phyloP scores from a whole-genome alignment of 805 yeast genomes.

The Candida quercuum region DNA sequence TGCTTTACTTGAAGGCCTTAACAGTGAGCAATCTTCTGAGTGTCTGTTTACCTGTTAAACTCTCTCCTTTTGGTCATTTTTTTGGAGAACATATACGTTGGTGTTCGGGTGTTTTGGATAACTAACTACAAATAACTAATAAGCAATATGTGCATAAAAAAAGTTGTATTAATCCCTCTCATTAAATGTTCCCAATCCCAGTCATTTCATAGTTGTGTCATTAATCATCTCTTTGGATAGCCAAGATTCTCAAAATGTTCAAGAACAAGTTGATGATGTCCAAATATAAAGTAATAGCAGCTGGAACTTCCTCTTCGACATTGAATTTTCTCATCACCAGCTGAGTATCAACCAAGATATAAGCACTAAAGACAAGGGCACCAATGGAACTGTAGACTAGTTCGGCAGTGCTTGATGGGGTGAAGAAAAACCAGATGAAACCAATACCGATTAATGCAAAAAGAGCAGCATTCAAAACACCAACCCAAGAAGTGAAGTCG shows the following conservation, averaged over 20 bases:
- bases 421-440: conserved; percentile 59
- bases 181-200: too few species aligned
- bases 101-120: too few species aligned
- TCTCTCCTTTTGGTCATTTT: too few species aligned
- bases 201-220: background rate
- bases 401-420: conserved; percentile 51
- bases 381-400: conserved; percentile 67
- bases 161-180: too few species aligned
- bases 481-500: conserved; percentile 67
- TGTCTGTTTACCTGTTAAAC: too few species aligned
- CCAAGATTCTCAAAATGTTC: conserved; percentile 63
- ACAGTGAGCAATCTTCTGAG: too few species aligned
- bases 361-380: conserved; percentile 66
- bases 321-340: conserved; percentile 65
- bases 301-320: conserved; percentile 82
- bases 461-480: conserved; percentile 48
- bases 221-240: conserved; percentile 23
- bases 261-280: conserved; percentile 80
- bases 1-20: too few species aligned
- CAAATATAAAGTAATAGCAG: conserved; percentile 72
- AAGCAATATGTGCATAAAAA: too few species aligned
- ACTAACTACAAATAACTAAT: too few species aligned
- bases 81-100: too few species aligned
- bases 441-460: conserved; percentile 72
- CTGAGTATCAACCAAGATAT: conserved; percentile 79